Evolutionary conservation across 2,329 filamentous ascomycete genomes (phyloP).

Genomic region (Stemphylium vesicarium): DNA sequence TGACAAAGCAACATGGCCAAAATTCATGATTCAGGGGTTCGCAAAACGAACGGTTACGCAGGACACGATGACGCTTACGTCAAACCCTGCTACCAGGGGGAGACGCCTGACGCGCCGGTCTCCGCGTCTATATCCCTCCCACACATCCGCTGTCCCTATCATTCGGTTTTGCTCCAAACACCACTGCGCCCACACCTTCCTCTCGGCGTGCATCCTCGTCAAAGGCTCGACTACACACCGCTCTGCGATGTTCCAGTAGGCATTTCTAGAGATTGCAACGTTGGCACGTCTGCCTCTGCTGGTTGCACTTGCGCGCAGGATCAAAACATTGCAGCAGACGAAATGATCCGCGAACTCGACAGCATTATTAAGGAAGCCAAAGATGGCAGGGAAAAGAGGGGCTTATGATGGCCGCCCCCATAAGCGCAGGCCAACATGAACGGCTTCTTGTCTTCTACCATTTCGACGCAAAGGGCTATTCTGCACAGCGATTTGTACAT

Average conservation of each 20-base stretch:
- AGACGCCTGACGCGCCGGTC: background rate
- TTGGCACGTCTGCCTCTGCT: slow-evolving; percentile 8
- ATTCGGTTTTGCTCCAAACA: background rate
- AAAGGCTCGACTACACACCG: slow-evolving; percentile 1
- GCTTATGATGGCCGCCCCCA: background rate
- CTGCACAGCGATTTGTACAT: too few species aligned
- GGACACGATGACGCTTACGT: background rate
- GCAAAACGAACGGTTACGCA: background rate
- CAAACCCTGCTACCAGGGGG: slow-evolving; percentile 1
- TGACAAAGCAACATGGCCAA: background rate
- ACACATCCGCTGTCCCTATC: slow-evolving; percentile 3
- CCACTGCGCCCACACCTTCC: background rate
- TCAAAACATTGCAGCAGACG: background rate
- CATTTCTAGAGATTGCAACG: background rate
- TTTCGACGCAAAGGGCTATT: too few species aligned
- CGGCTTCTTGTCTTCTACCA: too few species aligned
- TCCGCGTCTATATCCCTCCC: background rate
- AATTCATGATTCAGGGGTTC: background rate
- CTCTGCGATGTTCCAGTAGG: background rate
- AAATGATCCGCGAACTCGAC: slow-evolving; percentile 7
- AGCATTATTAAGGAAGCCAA: background rate
- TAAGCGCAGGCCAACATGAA: too few species aligned
- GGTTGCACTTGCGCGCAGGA: slow-evolving; percentile 9
- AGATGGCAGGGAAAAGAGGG: background rate
- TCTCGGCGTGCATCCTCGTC: background rate